These are phyloP conservation scores for Solanum chacoense DNA, from an alignment of 305 asterid species.

Conservation along the genomic window DNA sequence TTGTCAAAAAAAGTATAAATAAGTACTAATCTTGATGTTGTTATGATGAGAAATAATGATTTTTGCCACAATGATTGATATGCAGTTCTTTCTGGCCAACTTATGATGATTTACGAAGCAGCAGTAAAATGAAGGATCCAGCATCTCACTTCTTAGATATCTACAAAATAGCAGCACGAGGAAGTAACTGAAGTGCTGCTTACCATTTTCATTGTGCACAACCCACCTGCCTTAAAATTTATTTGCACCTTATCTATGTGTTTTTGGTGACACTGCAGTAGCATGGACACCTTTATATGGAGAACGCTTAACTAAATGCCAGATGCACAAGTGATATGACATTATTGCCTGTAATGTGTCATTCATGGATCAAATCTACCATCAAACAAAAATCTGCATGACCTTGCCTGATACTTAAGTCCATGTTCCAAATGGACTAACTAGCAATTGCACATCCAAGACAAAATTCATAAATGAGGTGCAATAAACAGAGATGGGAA, in stretches of 20 bases:
- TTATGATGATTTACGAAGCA: not conserved
- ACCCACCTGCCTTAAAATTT: not conserved
- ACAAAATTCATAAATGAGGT: not conserved
- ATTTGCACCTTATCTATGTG: not conserved
- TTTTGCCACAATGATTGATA: not conserved
- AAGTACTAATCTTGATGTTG: not conserved
- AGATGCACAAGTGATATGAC: not conserved
- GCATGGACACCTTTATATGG: constrained; percentile 6
- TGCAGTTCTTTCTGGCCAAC: not conserved
- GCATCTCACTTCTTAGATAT: not conserved
- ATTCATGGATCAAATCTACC: not conserved
- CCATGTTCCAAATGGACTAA: not conserved
- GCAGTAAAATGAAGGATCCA: not conserved
- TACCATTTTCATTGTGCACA: not conserved
- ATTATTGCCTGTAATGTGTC: not conserved
- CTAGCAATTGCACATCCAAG: not conserved
- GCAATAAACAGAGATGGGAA: not conserved
- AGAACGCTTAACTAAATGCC: not conserved
- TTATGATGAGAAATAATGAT: not conserved
- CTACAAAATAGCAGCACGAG: not conserved
- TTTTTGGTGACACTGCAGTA: not conserved
- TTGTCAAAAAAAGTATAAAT: not conserved
- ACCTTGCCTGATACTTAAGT: not conserved
- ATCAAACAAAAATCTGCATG: not conserved
- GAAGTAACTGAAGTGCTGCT: not conserved